Conservation (phyloP, 257 asterid genomes). For the Jaltomata sinuosa region DNA sequence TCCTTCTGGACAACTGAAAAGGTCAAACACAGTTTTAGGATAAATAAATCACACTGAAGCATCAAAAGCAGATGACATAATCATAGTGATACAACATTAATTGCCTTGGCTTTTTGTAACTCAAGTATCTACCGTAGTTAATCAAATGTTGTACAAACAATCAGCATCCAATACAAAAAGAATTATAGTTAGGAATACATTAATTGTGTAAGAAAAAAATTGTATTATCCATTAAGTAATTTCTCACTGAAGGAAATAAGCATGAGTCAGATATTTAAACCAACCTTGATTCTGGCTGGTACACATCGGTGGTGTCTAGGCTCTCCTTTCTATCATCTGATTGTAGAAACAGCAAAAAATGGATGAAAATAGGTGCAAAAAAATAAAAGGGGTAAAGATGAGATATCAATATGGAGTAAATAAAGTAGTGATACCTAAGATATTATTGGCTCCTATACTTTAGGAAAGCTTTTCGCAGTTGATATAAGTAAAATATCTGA, state of each 20-base stretch:
- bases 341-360: background rate
- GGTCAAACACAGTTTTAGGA: background rate
- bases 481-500: slow-evolving; percentile 72
- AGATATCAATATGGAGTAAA: background rate
- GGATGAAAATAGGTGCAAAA: background rate
- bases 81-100: background rate
- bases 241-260: background rate
- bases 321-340: slow-evolving; percentile 29
- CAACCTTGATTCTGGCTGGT: slow-evolving; percentile 43
- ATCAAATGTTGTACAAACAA: background rate
- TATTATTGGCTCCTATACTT: slow-evolving; percentile 44
- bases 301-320: slow-evolving; percentile 15
- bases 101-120: background rate
- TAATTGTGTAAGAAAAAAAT: background rate
- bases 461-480: slow-evolving; percentile 61
- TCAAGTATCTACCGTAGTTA: background rate
- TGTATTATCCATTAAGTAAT: background rate
- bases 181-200: background rate
- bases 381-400: background rate
- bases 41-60: background rate
- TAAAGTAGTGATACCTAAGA: slow-evolving; percentile 6
- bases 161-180: background rate
- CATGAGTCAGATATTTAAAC: background rate
- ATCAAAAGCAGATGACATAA: background rate
- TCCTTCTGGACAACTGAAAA: background rate